Conservation (phyloP, 2,329 filamentous ascomycete genomes). For the Ophiostoma fasciatum region DNA sequence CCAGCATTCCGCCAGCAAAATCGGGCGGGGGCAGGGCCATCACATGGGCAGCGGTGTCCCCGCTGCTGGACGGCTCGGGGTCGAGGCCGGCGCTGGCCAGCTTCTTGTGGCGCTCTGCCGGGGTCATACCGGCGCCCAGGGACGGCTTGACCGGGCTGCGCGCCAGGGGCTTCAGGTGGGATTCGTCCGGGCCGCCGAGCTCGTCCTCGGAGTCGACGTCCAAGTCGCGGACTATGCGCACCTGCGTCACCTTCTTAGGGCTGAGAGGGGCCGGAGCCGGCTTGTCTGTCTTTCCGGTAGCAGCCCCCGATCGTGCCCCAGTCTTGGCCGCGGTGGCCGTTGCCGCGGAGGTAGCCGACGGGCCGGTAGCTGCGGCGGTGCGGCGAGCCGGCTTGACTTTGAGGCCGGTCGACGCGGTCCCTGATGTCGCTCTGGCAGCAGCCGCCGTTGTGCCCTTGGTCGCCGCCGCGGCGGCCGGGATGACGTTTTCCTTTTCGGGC, state of each 20-base stretch:
- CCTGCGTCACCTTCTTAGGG: slow-evolving; percentile 49
- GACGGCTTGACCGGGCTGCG: slow-evolving; percentile 41
- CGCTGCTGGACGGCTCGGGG: neutral
- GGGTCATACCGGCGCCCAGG: slow-evolving; percentile 18
- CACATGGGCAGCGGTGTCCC: slow-evolving; percentile 15
- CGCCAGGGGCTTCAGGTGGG: slow-evolving; percentile 35
- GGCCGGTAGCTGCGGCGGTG: slow-evolving; percentile 9
- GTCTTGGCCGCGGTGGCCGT: neutral
- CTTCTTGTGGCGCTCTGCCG: slow-evolving; percentile 2
- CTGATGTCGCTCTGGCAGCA: slow-evolving; percentile 11
- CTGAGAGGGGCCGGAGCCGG: slow-evolving; percentile 28
- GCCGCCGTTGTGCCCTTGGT: slow-evolving; percentile 12
- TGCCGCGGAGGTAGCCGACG: too few species aligned
- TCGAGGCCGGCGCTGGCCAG: slow-evolving; percentile 4
- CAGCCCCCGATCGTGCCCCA: neutral
- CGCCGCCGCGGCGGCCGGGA: slow-evolving; percentile 21
- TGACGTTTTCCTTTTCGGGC: slow-evolving; percentile 49
- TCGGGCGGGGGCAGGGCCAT: slow-evolving; percentile 17
- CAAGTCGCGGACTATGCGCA: slow-evolving; percentile 26
- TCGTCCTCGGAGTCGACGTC: slow-evolving; percentile 44
- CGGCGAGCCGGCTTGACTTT: slow-evolving; percentile 15
- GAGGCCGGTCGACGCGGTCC: slow-evolving; percentile 17
- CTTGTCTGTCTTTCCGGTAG: neutral
- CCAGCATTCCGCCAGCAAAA: slow-evolving; percentile 24
- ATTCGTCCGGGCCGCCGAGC: slow-evolving; percentile 35